Base-by-base conservation (phyloP, 257 asterid genomes). In the Przewalskia tangutica region DNA sequence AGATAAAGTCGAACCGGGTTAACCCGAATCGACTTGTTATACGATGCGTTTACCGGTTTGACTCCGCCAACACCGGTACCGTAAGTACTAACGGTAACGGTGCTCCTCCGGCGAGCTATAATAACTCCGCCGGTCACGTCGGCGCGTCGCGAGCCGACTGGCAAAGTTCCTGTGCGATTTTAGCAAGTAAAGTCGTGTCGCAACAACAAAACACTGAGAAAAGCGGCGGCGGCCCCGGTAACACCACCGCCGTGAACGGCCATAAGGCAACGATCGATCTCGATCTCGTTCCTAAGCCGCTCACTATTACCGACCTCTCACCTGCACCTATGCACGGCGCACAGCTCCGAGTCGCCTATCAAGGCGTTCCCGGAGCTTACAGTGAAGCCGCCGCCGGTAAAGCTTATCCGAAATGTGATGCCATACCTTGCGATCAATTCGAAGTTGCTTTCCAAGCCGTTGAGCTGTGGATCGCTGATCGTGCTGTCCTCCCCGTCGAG, bases 281-380 rank as follows among this genome's bases (percentile, higher is more conserved):
- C n/a, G 97, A 92, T 84, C 85, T 95, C 2, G 91, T 94, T 2
- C 93, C 92, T 0, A 89, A 93, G 89, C 88, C 97, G 36, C 89
- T 90, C 0, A 88, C 85, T 36, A 89, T 91, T n/a, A 81, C 92
- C 11, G 97, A 94, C 63, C 87, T 94, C 8, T 91, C 98, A 0
- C 97, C 98, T 13, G 91, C 97, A 14, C 97, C 98, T 82, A 88
- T 84, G 92, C 98, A 95, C 90, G 98, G 97, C 48, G 83, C 97
- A 5, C 80, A 71, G 70, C 90, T 93, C 58, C 96, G 97, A 4
- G 98, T 95, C 6, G 98, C 98, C 14, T 93, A 95, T 88, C 98
- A 93, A 34, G 98, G 98, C 0, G 95, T 92, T 34, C 97, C 98
- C 8, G 98, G 98, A 11, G 98, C 98, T 0, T 93, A 88, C 90